phyloP scores from a whole-genome alignment of 2,329 filamentous ascomycete genomes.

The Balansia obtecta region DNA sequence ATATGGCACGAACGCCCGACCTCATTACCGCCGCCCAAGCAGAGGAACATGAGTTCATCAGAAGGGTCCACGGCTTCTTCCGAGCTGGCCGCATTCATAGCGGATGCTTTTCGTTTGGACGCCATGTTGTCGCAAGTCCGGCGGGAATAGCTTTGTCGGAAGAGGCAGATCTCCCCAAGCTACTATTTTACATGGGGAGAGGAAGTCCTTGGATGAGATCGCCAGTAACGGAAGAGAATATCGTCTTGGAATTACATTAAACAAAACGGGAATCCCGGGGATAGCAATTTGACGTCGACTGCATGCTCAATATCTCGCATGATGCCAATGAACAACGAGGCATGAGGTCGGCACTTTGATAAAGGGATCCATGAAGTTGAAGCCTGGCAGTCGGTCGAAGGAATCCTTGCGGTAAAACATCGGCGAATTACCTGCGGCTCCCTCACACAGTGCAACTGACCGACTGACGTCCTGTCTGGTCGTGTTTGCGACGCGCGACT shows the following conservation, averaged over 20 bases:
- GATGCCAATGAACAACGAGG: background rate
- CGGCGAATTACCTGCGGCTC: background rate
- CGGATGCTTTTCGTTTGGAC: conserved; percentile 79
- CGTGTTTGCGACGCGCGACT: conserved; percentile 1
- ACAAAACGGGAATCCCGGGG: background rate
- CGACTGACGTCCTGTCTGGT: background rate
- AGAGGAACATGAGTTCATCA: conserved; percentile 89
- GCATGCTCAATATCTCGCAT: conserved; percentile 1
- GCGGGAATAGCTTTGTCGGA: background rate
- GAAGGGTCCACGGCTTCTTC: conserved; percentile 87
- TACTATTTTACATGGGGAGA: conserved; percentile 2
- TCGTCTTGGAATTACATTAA: background rate
- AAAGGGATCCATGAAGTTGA: background rate
- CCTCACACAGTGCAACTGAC: too few species aligned
- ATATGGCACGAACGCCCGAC: conserved; percentile 96
- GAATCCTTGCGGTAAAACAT: background rate
- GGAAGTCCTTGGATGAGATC: background rate
- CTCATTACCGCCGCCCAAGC: conserved; percentile 90
- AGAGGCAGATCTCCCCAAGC: background rate
- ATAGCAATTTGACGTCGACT: background rate
- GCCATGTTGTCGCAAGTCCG: conserved; percentile 48
- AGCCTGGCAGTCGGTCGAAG: background rate
- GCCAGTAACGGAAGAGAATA: background rate
- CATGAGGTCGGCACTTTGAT: background rate
- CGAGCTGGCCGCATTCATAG: conserved; percentile 51